phyloP scores from a whole-genome alignment of 225 moss, liverwort and hornwort species.

The Physcomitrium patens region DNA sequence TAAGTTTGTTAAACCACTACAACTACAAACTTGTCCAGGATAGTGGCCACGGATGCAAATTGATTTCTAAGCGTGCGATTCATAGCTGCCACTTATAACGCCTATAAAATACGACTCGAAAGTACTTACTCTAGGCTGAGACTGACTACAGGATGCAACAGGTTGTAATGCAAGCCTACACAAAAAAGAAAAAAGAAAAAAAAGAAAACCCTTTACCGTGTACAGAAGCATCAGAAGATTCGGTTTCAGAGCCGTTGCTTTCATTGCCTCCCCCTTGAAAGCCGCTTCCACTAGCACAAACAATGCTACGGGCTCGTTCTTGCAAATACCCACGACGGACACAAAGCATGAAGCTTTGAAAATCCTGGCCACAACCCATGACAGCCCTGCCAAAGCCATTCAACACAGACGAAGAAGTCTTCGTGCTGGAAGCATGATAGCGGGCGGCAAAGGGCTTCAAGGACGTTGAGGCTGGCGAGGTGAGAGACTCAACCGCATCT shows the following conservation, averaged over 20 bases:
- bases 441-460: conserved; percentile 26
- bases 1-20: background rate
- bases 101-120: conserved; percentile 1
- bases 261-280: conserved; percentile 21
- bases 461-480: conserved; percentile 29
- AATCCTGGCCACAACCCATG: conserved; percentile 26
- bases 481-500: conserved; percentile 17
- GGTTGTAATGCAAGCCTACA: background rate
- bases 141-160: background rate
- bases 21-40: background rate
- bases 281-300: background rate
- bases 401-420: conserved; percentile 27
- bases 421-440: conserved; percentile 24
- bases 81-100: background rate
- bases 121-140: background rate
- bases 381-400: conserved; percentile 30
- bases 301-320: too few relatives aligned
- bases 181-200: background rate
- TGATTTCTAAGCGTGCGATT: conserved; percentile 17
- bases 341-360: conserved; percentile 29
- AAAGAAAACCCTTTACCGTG: conserved; percentile 30
- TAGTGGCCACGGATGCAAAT: conserved; percentile 5
- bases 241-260: conserved; percentile 34
- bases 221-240: conserved; percentile 44
- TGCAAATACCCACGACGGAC: conserved; percentile 34